Evolutionary conservation across 1,139 yeast genomes (phyloP), one percentile per base, ranked within the genome.

Genomic region (Blastobotrys malaysiensis): DNA sequence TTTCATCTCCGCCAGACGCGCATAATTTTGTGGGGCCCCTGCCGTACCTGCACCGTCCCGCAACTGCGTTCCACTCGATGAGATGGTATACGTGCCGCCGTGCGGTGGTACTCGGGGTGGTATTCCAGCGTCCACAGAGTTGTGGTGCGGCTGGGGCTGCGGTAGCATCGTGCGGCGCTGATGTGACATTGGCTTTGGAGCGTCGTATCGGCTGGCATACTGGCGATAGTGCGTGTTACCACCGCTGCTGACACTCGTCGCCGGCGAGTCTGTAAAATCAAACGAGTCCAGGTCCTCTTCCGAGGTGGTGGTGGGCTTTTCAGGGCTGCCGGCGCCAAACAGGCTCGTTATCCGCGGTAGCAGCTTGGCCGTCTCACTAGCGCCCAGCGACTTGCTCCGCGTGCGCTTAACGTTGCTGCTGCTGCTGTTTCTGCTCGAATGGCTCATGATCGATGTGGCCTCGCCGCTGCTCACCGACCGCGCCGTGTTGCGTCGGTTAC

Each of bases 21-120:
- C 36, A 31, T 18, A 14, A 44, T 20, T 44, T 9, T n/a, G 46
- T 11, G 16, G 22, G 27, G 46, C 46, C 22, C 24, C 46, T 44
- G 13, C 5, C 16, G 5, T 44, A 5, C 9, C 27, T 7, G 46
- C 19, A 39, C 36, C 43, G 27, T 45, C 52, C 19, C 36, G 52
- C n/a, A n/a, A n/a, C n/a, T n/a, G 39, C 27, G 43, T n/a, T 14
- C 18, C 18, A 43, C n/a, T 21, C 43, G 51, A 44, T 43, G 49
- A 46, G 27, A 44, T 39, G 3, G 63, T 56, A 14, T 55, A 18
- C 3, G 54, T 47, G 13, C 61, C n/a, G n/a, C n/a, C 52, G 51
- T 65, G 69, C 11, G 61, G 57, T 3, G 69, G 69, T 5, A 65
- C 67, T 46, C 55, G 55, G 1, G 69, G 69, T 11, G 68, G 69